phyloP scores from a whole-genome alignment of 192 early-diverging fungal species.

The Linnemannia hyalina region DNA sequence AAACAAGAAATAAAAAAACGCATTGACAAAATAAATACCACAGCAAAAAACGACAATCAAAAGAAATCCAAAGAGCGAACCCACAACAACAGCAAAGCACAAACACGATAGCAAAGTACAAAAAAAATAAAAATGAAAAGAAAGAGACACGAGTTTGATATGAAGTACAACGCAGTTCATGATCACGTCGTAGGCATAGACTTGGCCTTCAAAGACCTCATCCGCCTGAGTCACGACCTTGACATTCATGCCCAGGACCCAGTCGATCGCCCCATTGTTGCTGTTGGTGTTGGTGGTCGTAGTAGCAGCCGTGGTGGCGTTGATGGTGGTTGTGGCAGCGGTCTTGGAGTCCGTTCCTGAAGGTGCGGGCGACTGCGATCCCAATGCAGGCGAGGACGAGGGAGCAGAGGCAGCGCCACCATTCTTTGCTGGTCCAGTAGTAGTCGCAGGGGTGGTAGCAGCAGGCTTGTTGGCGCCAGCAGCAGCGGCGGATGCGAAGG shows the following conservation, averaged over 20 bases:
- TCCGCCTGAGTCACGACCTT: constrained; percentile 61
- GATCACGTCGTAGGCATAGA: constrained; percentile 70
- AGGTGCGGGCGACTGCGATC: constrained; percentile 20
- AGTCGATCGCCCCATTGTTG: constrained; percentile 57
- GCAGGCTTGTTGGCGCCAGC: constrained; percentile 27
- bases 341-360: constrained; percentile 9
- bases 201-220: constrained; percentile 67
- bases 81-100: neutral
- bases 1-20: constrained; percentile 8
- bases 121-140: neutral
- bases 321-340: neutral
- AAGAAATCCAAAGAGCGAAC: neutral
- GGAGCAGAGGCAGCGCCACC: constrained; percentile 8
- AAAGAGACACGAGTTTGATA: constrained; percentile 66
- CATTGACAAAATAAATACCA: constrained; percentile 5
- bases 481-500: constrained; percentile 48
- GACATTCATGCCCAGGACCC: constrained; percentile 61
- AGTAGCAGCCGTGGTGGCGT: neutral
- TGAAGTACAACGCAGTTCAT: constrained; percentile 75
- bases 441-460: constrained; percentile 2
- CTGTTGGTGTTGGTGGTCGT: neutral
- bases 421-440: constrained; percentile 28
- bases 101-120: neutral
- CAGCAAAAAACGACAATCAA: constrained; percentile 22
- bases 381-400: constrained; percentile 17